These are phyloP conservation scores for Zoysia matrella DNA, from an alignment of 202 grass and related monocot genomes.

Conservation along the genomic window DNA sequence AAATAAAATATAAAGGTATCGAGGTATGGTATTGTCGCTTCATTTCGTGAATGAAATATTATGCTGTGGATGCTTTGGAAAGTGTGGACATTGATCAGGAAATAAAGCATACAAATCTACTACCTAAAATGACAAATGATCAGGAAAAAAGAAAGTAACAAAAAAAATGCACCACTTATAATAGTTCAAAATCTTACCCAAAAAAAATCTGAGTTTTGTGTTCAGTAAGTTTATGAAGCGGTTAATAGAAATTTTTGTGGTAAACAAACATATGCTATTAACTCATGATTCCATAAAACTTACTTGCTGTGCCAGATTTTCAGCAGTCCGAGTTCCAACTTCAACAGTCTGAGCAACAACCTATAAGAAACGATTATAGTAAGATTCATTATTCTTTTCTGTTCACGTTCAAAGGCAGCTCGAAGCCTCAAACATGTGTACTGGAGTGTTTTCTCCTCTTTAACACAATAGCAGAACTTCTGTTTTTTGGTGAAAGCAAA, in stretches of 20 bases:
- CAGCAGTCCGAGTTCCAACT: no score
- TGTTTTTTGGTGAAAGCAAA: not conserved
- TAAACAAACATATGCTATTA: not conserved
- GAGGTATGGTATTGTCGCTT: no score
- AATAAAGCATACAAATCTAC: not conserved
- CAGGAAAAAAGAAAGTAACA: no score
- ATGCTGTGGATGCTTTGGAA: not conserved
- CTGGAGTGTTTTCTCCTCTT: not conserved
- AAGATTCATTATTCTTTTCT: not conserved
- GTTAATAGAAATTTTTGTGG: not conserved
- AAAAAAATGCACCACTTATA: not conserved
- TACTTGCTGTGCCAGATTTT: conserved; percentile 75
- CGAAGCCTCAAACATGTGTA: not conserved
- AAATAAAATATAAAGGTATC: not conserved
- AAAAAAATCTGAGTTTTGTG: not conserved
- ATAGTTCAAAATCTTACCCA: not conserved
- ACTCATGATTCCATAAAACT: conserved; percentile 35
- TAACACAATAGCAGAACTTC: not conserved
- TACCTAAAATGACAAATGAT: not conserved
- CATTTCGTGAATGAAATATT: not conserved
- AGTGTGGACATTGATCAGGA: not conserved
- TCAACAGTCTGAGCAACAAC: no score
- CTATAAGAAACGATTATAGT: no score
- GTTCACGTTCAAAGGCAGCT: not conserved
- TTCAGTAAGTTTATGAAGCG: not conserved